Evolutionary conservation across 441 rosid species (phyloP), one percentile per base, ranked within the genome.

Genomic region (Viola pubescens): DNA sequence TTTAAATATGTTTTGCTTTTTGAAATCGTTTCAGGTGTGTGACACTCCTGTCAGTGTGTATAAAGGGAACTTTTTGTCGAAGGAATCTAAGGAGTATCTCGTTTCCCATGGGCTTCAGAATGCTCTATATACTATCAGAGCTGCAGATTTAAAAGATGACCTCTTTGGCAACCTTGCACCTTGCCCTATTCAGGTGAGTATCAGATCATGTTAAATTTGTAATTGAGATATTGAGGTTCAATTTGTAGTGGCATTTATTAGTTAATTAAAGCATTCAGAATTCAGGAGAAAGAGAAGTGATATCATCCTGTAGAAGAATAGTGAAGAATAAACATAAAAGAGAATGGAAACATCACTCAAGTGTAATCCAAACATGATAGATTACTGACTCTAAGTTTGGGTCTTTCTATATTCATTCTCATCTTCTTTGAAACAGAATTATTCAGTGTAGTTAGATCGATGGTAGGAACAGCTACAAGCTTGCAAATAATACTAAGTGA

Each of bases 41-140:
- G 89, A 92, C 65, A 92, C 90, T 69, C 96, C 97, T 39, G 87
- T 81, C 51, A 89, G 96, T 74, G 75, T 92, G 26, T 87, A 75
- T 61, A 89, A 89, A 61, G 97, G 97, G 63, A 60, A 81, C 72
- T 67, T 77, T 14, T 61, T 89, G 63, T 60, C 86, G 5, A 78
- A 77, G 74, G 86, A 80, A 26, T 54, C 86, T 0, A 79, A 82
- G 81, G 85, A 73, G 37, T 78, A 80, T 73, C 94, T 92, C 37
- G 62, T 59, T 9, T 82, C 91, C 42, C 73, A 62, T 54, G 98
- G 97, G 57, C 80, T 89, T 42, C 86, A 81, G 69, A 77, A 85
- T 67, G 95, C 94, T 50, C 69, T 84, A 19, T 92, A 84, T 68
- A 74, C 85, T 43, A 73, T 87, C 52, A 64, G 67, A 73, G 95